Evolutionary conservation across 371 early-diverging fungal genomes (phyloP).

Genomic region (Saksenaea oblongispora): DNA sequence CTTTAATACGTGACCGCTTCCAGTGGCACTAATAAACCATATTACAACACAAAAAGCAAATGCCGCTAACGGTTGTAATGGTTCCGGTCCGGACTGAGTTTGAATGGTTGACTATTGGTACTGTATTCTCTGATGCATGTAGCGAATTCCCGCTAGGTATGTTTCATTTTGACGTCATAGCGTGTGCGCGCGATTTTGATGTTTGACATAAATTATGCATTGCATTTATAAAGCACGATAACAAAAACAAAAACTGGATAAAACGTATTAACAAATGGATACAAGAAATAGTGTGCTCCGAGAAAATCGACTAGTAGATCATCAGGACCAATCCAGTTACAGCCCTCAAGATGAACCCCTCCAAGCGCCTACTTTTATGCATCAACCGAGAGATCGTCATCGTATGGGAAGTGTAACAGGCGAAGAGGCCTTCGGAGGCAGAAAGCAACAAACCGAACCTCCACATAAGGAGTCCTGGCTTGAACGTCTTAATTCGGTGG

Average conservation of each 20-base stretch:
- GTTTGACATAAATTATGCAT: no score
- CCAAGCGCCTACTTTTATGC: constrained; percentile 10
- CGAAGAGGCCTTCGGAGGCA: background rate
- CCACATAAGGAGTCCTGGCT: constrained; percentile 8
- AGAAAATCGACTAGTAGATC: background rate
- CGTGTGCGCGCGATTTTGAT: no score
- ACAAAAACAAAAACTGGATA: constrained; percentile 15
- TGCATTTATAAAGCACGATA: background rate
- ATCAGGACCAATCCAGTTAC: constrained; percentile 9
- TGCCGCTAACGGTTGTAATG: no score
- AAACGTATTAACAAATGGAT: constrained; percentile 14
- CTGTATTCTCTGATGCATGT: no score
- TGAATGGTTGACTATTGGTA: no score
- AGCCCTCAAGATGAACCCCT: constrained; percentile 15
- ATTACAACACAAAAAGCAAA: no score
- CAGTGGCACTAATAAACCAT: no score
- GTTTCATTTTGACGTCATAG: no score
- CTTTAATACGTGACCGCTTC: no score
- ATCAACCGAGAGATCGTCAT: background rate
- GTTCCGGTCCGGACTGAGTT: no score
- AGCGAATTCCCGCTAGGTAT: no score
- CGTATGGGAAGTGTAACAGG: constrained; percentile 6
- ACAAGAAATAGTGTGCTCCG: background rate
- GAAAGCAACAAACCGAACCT: background rate
- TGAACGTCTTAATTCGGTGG: constrained; percentile 6